phyloP scores from a whole-genome alignment of 805 yeast species.

The Wickerhamiella musiphila region DNA sequence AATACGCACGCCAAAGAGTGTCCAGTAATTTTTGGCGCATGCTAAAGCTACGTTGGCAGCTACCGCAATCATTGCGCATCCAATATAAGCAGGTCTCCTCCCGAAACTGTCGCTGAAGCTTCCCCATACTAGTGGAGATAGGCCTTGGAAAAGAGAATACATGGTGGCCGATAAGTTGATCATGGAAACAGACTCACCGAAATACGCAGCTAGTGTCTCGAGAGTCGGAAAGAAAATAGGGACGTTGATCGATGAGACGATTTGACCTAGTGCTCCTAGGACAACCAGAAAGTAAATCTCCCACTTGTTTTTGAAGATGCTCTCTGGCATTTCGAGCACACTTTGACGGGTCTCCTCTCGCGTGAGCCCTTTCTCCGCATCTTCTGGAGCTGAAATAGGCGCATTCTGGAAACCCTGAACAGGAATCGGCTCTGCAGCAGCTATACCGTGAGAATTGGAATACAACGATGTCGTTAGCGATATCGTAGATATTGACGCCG shows the following conservation, averaged over 20 bases:
- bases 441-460: no score
- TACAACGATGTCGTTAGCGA: no score
- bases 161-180: conserved; percentile 62
- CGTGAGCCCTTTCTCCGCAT: background rate
- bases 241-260: conserved; percentile 43
- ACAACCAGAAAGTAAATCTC: conserved; percentile 10
- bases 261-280: conserved; percentile 6
- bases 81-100: conserved; percentile 46
- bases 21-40: conserved; percentile 35
- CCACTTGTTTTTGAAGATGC: background rate
- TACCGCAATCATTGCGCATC: conserved; percentile 37
- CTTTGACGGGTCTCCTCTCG: background rate
- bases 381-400: no score
- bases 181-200: conserved; percentile 36
- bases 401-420: no score
- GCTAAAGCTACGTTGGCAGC: conserved; percentile 56
- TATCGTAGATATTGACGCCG: no score
- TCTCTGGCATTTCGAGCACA: background rate
- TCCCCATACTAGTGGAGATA: conserved; percentile 54
- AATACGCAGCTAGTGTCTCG: conserved; percentile 35
- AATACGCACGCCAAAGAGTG: conserved; percentile 49
- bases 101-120: conserved; percentile 56
- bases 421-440: no score
- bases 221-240: conserved; percentile 73
- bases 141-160: conserved; percentile 59